Base-by-base conservation (phyloP, 495 filamentous ascomycete genomes). In the Aspergillus nanangensis region DNA sequence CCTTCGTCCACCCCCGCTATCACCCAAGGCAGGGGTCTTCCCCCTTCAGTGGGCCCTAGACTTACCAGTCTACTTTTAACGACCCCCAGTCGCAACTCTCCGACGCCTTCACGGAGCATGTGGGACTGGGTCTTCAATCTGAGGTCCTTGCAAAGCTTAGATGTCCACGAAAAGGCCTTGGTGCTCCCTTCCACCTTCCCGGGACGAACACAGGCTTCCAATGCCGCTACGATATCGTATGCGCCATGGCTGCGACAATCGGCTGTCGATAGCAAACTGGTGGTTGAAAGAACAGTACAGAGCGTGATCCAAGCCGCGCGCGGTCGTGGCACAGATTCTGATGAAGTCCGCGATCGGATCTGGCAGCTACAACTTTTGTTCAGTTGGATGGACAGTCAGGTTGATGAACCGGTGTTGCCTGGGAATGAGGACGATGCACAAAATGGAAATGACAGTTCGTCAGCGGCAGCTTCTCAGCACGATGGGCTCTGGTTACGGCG, bases 81-180 rank as follows among this genome's bases (percentile, higher is more conserved):
- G n/a, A 48, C 53, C 14, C 51, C 60, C 9, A 43, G 68, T 58
- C 44, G 73, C 5, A 58, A 60, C 21, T 57, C 69, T 18, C 66
- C 78, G 0, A 61, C 54, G 15, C 45, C 48, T 5, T 23, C 48
- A 3, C 65, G 62, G 48, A 63, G 27, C 47, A 66, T 55, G 40
- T 82, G 93, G 62, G 84, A 89, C 42, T 95, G 89, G 88, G 56
- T 96, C 3, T 88, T 95, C 58, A 65, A 74, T 8, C 68, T 91
- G 8, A 66, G 72, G 1, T 67, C 80, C 10, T 74, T 95, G 5
- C 62, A 61, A 9, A 76, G 71, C 8, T 74, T 96, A 21, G 86
- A 90, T 32, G 78, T 85, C 35, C 81, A 88, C 17, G 92, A 96
- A 60, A 72, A 82, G 38, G 82, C 81, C 2, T 67, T 91, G 9